Evolutionary conservation across 495 filamentous ascomycete genomes (phyloP), one percentile per base, ranked within the genome.

Genomic region (Zalerion maritima): DNA sequence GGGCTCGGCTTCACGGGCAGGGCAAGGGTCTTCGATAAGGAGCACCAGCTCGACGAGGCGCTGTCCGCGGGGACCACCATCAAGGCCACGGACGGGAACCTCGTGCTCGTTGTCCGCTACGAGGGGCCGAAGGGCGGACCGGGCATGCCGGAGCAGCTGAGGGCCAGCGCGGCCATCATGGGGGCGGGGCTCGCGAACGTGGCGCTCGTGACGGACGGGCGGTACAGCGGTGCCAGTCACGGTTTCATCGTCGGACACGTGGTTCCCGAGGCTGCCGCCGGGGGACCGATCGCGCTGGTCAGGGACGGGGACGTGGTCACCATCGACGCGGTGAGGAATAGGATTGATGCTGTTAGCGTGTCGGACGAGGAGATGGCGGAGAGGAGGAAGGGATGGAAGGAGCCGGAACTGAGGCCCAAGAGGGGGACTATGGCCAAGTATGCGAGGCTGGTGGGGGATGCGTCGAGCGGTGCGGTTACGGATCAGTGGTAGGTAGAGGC

Each of bases 111-210:
- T 12, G 87, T 97, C 20, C 77, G 89, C 19, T 96, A 94, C 47
- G 89, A 97, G 50, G 89, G 89, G 1, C 89, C 89, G 4, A 85
- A 82, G 49, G 89, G 89, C 44, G 89, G 87, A 0, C 89, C 89
- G 5, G 89, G 89, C 10, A 97, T 97, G 89, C 89, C 89, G n/a
- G 89, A 97, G 54, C 85, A 94, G 58, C 67, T 94, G 18, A 84
- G 78, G 46, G 78, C 89, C 6, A 78, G 70, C 37, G 87, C 85
- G 1, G 81, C 82, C 5, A 74, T 97, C 18, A 93, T 93, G 81
- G 89, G 89, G 14, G 89, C 89, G 6, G 78, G 77, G 14, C 57
- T 97, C 26, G 79, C 56, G 35, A 94, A 94, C 40, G 73, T 94
- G 12, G 89, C 89, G 1, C 60, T 97, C 6, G 82, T 96, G 15